Evolutionary conservation across 805 yeast genomes (phyloP).

Genomic region (Wickerhamiella siamensis): DNA sequence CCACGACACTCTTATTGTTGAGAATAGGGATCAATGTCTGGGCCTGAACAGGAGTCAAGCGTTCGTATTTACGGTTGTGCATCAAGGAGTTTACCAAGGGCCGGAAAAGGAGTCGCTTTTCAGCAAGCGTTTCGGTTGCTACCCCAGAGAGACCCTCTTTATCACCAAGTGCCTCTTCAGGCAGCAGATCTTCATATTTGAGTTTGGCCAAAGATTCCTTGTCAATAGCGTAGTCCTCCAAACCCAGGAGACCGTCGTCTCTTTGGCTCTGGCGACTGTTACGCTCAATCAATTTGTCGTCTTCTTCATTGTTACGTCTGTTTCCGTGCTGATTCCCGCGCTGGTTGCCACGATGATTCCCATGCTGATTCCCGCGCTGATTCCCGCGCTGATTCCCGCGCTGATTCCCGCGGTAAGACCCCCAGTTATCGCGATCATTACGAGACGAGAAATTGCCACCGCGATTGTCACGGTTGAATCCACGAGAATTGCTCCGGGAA

Average conservation of each 20-base stretch:
- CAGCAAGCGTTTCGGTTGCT: constrained; percentile 18
- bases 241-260: constrained; percentile 23
- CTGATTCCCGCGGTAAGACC: no score
- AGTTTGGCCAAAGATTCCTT: constrained; percentile 13
- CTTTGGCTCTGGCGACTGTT: constrained; percentile 7
- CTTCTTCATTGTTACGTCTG: neutral
- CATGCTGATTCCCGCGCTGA: no score
- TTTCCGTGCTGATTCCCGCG: neutral
- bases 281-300: constrained; percentile 10
- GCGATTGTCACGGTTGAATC: neutral
- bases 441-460: neutral
- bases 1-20: constrained; percentile 54
- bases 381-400: no score
- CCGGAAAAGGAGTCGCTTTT: constrained; percentile 17
- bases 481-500: neutral
- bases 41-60: constrained; percentile 27
- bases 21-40: constrained; percentile 50
- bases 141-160: constrained; percentile 18
- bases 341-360: no score
- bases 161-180: constrained; percentile 7
- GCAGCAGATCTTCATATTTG: constrained; percentile 18
- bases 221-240: constrained; percentile 20
- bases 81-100: constrained; percentile 24
- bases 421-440: neutral
- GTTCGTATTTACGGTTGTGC: constrained; percentile 21